Evolutionary conservation across 495 filamentous ascomycete genomes (phyloP), one percentile per base, ranked within the genome.

Genomic region (Cercophora scortea): DNA sequence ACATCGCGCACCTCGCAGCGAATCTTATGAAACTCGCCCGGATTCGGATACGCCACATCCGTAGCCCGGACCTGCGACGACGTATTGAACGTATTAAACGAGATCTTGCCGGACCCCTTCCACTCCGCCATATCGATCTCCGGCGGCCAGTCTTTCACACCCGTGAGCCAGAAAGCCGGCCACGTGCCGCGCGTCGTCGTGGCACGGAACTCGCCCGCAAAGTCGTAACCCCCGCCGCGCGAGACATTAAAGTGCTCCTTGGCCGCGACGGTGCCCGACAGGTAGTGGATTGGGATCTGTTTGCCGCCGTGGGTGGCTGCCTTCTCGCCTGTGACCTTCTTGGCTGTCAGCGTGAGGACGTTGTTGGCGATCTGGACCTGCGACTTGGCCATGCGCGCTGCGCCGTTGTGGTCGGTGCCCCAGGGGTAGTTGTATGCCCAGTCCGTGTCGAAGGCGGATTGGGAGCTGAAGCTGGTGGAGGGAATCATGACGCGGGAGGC

Each of bases 91-190:
- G 78, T 82, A 50, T 83, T 83, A 64, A 82, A 82, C 8, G 70
- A 76, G 45, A 83, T 79, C 59, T 79, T 73, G 7, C 79, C 80
- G n/a, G 66, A 71, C 5, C 80, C 79, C 56, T 82, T 83, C 80
- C 80, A 82, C 62, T 82, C 79, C 1, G 78, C 79, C 66, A 82
- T 70, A 53, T 84, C 79, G 38, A 82, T 69, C 71, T 82, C 80
- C 0, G 80, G 79, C 46, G 83, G 83, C 83, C 83, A 87, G 12
- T 79, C 75, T 15, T 70, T 60, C 0, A 78, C 75, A 13, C 78
- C 82, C 1, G 80, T 80, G 8, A 86, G 63, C 83, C 83, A 87
- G 17, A 88, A 77, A 0, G 80, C 80, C 5, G 79, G 79, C 79
- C 79, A 82, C 0, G 79, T 81, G 0, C 80, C 80, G 45, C 65